Conservation (phyloP, 257 asterid species). For the Solanum peruvianum region DNA sequence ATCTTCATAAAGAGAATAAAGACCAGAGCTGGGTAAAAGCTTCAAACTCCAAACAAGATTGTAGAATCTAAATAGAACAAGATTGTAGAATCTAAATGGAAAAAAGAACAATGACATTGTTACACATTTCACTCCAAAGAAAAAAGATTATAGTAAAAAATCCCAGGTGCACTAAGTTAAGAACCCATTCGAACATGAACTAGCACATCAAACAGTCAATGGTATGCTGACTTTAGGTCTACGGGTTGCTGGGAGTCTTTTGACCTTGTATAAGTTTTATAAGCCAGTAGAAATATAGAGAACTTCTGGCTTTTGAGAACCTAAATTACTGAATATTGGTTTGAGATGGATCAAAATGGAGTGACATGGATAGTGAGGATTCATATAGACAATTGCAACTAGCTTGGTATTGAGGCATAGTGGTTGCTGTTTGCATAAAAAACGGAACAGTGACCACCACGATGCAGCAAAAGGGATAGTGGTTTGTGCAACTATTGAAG, state of each 20-base stretch:
- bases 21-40: neutral
- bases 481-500: neutral
- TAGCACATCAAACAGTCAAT: neutral
- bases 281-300: neutral
- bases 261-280: neutral
- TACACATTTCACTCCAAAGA: neutral
- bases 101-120: neutral
- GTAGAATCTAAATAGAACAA: neutral
- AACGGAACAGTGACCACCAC: neutral
- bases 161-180: neutral
- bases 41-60: neutral
- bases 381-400: neutral
- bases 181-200: neutral
- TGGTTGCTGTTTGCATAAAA: neutral
- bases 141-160: neutral
- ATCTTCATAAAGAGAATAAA: neutral
- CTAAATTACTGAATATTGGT: neutral
- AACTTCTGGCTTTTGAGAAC: neutral
- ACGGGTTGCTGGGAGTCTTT: neutral
- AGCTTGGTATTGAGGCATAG: neutral
- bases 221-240: neutral
- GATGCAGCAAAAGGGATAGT: neutral
- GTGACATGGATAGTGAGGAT: neutral
- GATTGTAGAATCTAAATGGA: neutral
- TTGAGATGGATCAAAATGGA: neutral